A percentile compares a stretch with the other conserved stretches of the same genome.
Conservation (phyloP, 805 yeast genomes). For the Candida adriatica region DNA sequence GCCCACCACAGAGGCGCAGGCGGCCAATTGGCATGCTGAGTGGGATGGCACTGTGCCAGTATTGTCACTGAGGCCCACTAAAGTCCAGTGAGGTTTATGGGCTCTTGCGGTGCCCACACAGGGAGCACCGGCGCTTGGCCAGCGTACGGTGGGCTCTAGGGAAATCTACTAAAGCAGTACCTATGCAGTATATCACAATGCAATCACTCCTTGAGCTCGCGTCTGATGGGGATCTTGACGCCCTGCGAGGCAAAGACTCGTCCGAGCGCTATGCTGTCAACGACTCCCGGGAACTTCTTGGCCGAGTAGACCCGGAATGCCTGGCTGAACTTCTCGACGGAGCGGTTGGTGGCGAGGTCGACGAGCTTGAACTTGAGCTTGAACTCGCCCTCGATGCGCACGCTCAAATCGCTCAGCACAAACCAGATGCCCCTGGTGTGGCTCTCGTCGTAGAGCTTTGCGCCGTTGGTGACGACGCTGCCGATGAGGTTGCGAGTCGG, state of each 20-base stretch:
- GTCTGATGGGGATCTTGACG: slow-evolving; percentile 34
- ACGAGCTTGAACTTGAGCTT: slow-evolving; percentile 31
- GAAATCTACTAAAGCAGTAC: too few relatives aligned
- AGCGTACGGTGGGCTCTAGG: too few relatives aligned
- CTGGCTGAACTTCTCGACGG: slow-evolving; percentile 24
- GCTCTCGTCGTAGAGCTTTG: slow-evolving; percentile 30
- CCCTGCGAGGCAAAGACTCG: slow-evolving; percentile 37
- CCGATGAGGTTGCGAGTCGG: slow-evolving; percentile 35
- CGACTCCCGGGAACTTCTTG: slow-evolving; percentile 39
- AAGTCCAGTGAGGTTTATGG: too few relatives aligned
- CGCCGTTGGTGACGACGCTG: slow-evolving; percentile 31
- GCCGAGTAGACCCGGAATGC: slow-evolving; percentile 34
- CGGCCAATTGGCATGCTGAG: too few relatives aligned
- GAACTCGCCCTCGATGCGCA: slow-evolving; percentile 37
- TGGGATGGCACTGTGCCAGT: too few relatives aligned
- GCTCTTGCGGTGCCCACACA: too few relatives aligned
- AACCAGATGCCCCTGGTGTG: slow-evolving; percentile 35
- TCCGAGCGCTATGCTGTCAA: slow-evolving; percentile 33
- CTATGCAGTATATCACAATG: too few relatives aligned
- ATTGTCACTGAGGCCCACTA: too few relatives aligned
- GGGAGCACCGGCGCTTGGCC: too few relatives aligned
- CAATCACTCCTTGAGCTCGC: slow-evolving; percentile 20
- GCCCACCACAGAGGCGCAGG: too few relatives aligned
- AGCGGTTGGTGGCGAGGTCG: slow-evolving; percentile 20
- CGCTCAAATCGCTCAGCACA: slow-evolving; percentile 34